phyloP scores from a whole-genome alignment of 2,329 filamentous ascomycete genomes.

The Alternaria solani region DNA sequence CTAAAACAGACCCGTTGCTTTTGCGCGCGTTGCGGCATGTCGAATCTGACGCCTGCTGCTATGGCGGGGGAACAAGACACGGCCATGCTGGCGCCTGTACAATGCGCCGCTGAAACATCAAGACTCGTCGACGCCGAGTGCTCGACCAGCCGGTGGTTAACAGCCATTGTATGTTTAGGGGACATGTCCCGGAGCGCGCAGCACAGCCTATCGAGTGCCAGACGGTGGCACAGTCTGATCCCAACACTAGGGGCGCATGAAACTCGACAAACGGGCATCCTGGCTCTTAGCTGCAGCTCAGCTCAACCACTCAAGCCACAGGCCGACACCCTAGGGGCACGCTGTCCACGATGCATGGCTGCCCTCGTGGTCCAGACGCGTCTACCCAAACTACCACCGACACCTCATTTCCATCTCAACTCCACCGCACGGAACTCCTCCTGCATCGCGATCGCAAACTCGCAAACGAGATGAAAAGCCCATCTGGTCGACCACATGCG shows the following conservation, averaged over 20 bases:
- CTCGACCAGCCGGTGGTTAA: slow-evolving; percentile 18
- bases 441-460: slow-evolving; percentile 13
- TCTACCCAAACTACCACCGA: neutral
- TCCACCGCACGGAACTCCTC: slow-evolving; percentile 13
- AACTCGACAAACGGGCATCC: slow-evolving; percentile 25
- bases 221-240: slow-evolving; percentile 11
- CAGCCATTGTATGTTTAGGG: slow-evolving; percentile 17
- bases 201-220: slow-evolving; percentile 22
- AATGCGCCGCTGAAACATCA: slow-evolving; percentile 25
- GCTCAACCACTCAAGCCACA: slow-evolving; percentile 20
- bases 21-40: neutral
- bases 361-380: slow-evolving; percentile 14
- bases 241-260: slow-evolving; percentile 26
- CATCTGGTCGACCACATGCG: slow-evolving; percentile 5
- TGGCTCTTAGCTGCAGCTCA: slow-evolving; percentile 16
- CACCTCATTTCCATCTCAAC: slow-evolving; percentile 15
- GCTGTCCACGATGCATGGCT: slow-evolving; percentile 11
- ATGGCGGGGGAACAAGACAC: neutral
- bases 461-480: neutral
- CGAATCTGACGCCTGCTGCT: slow-evolving; percentile 12
- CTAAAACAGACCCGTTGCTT: slow-evolving; percentile 16
- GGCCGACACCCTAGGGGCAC: neutral
- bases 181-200: slow-evolving; percentile 1
- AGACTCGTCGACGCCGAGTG: slow-evolving; percentile 15
- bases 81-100: slow-evolving; percentile 13